A percentile compares a stretch with the other conserved stretches of the same genome.
phyloP scores from a whole-genome alignment of 208 protist genomes.

The Trypanosoma mega region DNA sequence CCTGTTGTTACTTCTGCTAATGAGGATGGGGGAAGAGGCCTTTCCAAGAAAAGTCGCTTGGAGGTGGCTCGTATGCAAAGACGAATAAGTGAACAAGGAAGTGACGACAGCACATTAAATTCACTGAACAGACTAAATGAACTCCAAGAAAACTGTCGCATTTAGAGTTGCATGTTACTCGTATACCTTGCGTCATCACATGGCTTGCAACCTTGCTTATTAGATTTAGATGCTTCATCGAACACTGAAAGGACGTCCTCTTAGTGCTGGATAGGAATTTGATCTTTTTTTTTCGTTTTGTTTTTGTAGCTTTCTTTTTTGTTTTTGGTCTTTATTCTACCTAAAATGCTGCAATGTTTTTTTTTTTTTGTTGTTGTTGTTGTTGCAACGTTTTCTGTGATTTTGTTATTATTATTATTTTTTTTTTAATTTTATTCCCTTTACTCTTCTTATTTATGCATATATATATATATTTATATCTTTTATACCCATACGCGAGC shows the following conservation, averaged over 20 bases:
- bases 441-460: conserved; percentile 8
- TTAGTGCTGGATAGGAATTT: too few species aligned
- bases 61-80: conserved; percentile 21
- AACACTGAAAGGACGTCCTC: too few species aligned
- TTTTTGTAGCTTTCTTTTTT: neutral
- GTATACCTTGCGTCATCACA: too few species aligned
- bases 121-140: conserved; percentile 23
- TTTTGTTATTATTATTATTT: conserved; percentile 2
- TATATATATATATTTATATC: neutral
- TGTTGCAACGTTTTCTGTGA: conserved; percentile 2
- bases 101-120: conserved; percentile 10
- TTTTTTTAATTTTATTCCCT: neutral
- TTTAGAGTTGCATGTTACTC: too few species aligned
- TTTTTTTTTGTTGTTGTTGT: neutral
- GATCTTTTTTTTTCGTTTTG: conserved; percentile 2
- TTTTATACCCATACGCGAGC: neutral
- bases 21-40: neutral
- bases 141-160: conserved; percentile 19
- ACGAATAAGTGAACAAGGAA: conserved; percentile 6
- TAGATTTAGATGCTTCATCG: too few species aligned
- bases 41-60: conserved; percentile 27
- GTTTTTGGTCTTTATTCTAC: conserved; percentile 9
- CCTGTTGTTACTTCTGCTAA: neutral
- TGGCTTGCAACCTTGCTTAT: too few species aligned
- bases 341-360: neutral